Base-by-base conservation (phyloP, 2,329 filamentous ascomycete species). In the Alternaria novae-zelandiae region DNA sequence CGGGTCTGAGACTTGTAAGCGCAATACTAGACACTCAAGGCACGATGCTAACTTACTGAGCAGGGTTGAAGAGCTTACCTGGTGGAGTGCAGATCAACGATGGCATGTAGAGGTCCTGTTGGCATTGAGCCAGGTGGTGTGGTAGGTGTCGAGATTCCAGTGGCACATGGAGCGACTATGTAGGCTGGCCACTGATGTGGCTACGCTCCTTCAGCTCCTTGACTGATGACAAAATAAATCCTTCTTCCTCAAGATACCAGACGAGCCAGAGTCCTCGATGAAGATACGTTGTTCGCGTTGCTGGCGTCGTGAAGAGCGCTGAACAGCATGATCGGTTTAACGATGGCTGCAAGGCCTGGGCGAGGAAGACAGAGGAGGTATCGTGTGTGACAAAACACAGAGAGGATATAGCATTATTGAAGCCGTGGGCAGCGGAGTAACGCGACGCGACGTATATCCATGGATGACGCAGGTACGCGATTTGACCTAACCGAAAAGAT, bases 61-160 rank as follows among this genome's bases (percentile, higher is more conserved):
- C 12, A 70, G 64, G 69, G 71, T 61, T 75, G 5, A 47, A 70
- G 41, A 65, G 55, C 15, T 51, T 75, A 8, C 71, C 72, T 0
- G 71, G 71, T 3, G 68, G 63, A 17, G 71, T 73, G 1, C 55
- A 66, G 41, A 65, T 73, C n/a, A 74, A 74, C 15, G 63, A 70
- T 49, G 57, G 65, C 11, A 59, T 59, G 43, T 32, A 32, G 26
- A 41, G 17, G 17, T 17, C 15, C 11, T 20, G 10, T 32, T 15
- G 6, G 17, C 49, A 3, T 8, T 20, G 12, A 32, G 17, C 12
- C 23, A 49, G 5, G 26, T 13, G 15, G 46, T 49, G n/a, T 49
- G 23, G 46, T 15, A 26, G 15, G 26, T 26, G 15, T n/a, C 21
- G 23, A 49, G n/a, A 4, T 49, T 28, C 15, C 8, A 28, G 9